A percentile compares a stretch with the other conserved stretches of the same genome.
Conservation (phyloP, 2,329 filamentous ascomycete species). For the Aspergillus aculeatus region DNA sequence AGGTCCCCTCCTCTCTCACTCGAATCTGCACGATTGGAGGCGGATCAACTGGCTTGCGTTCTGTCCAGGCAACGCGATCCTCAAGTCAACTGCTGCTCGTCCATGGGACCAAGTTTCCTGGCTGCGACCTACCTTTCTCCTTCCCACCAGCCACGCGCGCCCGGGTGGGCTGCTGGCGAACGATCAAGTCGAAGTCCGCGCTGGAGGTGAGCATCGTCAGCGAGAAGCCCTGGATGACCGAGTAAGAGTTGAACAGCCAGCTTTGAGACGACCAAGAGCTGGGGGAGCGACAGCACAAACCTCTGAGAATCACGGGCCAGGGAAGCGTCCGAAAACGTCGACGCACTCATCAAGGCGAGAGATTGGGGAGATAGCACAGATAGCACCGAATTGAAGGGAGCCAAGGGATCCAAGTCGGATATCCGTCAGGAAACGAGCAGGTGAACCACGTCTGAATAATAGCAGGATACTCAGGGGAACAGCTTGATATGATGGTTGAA, state of each 20-base stretch:
- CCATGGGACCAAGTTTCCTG: conserved; percentile 1
- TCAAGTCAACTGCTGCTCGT: conserved; percentile 14
- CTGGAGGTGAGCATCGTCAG: conserved; percentile 48
- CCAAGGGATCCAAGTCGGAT: conserved; percentile 23
- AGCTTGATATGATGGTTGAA: conserved; percentile 14
- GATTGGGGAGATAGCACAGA: conserved; percentile 16
- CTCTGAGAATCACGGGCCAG: conserved; percentile 44
- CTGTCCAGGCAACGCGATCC: conserved; percentile 41
- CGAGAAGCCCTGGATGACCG: conserved; percentile 30
- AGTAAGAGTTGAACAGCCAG: conserved; percentile 28
- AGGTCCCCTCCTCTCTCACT: conserved; percentile 48
- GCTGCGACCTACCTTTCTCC: conserved; percentile 62
- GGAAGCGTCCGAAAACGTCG: conserved; percentile 42
- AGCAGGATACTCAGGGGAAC: conserved; percentile 18
- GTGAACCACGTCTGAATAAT: conserved; percentile 26
- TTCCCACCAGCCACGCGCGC: conserved; percentile 70
- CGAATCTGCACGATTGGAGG: conserved; percentile 77
- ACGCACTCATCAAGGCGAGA: conserved; percentile 44
- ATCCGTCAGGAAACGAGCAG: conserved; percentile 21
- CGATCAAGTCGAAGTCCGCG: conserved; percentile 56
- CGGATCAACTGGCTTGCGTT: conserved; percentile 81
- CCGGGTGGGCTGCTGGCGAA: conserved; percentile 67
- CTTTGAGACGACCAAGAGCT: conserved; percentile 13
- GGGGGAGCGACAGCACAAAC: conserved; percentile 29
- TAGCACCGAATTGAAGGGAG: conserved; percentile 20